Conservation (phyloP, 2,329 filamentous ascomycete species). For the Pseudogymnoascus pannorum region DNA sequence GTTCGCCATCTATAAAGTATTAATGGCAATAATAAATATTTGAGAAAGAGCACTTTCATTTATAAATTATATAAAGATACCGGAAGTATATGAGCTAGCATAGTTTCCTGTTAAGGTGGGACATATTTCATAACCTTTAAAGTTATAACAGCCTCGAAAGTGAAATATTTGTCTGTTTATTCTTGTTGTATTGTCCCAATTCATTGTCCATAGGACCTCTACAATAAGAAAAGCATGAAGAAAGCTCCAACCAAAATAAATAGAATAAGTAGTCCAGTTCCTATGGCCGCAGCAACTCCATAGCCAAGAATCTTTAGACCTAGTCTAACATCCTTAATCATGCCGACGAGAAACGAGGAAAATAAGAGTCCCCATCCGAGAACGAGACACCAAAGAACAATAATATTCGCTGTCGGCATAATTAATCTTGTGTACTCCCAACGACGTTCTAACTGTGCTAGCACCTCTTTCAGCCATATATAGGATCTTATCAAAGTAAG, state of each 20-base stretch:
- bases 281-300: neutral
- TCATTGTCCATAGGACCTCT: too few species aligned
- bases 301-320: neutral
- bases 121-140: too few species aligned
- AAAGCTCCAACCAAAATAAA: conserved; percentile 9
- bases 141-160: neutral
- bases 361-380: neutral
- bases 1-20: too few species aligned
- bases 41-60: too few species aligned
- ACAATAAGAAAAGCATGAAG: too few species aligned
- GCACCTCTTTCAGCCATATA: neutral
- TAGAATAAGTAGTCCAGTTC: neutral
- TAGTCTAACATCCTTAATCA: neutral
- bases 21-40: too few species aligned
- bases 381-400: neutral
- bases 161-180: neutral
- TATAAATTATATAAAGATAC: too few species aligned
- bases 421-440: neutral
- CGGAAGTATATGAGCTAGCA: too few species aligned
- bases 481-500: neutral
- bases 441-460: neutral
- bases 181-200: too few species aligned
- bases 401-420: neutral
- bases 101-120: too few species aligned
- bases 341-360: neutral